Conservation (phyloP, 164 flowering plant genomes). For the Umbilicus rupestris region DNA sequence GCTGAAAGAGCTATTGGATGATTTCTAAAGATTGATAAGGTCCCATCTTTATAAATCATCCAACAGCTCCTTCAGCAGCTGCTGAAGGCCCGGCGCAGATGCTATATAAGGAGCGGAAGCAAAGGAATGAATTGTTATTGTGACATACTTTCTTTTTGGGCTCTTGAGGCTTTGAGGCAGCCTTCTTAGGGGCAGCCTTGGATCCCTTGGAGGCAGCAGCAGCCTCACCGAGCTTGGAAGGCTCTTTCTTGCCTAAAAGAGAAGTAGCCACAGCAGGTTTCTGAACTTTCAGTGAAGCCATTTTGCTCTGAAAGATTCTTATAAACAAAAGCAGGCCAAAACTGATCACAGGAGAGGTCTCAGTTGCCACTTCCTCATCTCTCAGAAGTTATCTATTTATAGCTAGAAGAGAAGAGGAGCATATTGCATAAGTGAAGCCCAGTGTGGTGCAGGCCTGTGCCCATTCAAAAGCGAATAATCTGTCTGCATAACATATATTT, state of each 20-base stretch:
- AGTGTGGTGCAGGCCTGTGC: too few relatives aligned
- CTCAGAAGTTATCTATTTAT: too few relatives aligned
- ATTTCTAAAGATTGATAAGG: too few relatives aligned
- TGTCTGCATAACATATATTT: neutral
- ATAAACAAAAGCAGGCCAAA: neutral
- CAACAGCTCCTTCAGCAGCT: too few relatives aligned
- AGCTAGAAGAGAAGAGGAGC: neutral
- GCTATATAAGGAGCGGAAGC: too few relatives aligned
- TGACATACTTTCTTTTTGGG: conserved; percentile 31
- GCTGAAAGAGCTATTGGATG: too few relatives aligned
- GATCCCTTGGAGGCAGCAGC: conserved; percentile 18
- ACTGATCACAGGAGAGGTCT: too few relatives aligned
- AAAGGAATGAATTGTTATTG: neutral
- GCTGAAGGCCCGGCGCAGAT: too few relatives aligned
- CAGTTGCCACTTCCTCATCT: too few relatives aligned
- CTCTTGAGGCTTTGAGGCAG: conserved; percentile 28
- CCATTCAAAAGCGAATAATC: neutral
- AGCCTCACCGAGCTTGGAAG: conserved; percentile 22
- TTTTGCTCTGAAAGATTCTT: conserved; percentile 7
- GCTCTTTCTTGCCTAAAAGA: conserved; percentile 35
- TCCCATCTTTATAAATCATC: too few relatives aligned
- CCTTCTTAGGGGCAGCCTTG: conserved; percentile 27
- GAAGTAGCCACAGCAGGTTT: conserved; percentile 28
- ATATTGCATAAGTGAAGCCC: neutral
- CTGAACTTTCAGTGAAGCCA: conserved; percentile 45